Evolutionary conservation across 768 basidiomycete genomes (phyloP), one percentile per base, ranked within the genome.

Genomic region (Kwoniella bestiolae): DNA sequence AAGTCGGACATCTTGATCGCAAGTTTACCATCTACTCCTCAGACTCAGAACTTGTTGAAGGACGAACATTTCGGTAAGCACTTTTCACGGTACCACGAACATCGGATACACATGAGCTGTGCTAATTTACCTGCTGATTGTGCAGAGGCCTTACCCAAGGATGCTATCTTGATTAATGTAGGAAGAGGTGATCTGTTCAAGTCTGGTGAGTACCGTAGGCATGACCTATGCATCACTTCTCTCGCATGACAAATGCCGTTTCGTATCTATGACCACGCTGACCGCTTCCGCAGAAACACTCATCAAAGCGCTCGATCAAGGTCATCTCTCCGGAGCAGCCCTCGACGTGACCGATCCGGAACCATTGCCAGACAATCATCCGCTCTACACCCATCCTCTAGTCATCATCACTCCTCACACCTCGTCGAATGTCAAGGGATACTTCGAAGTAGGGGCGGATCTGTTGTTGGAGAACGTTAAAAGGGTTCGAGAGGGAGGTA

Each of bases 331-430:
- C 41, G 78, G 72, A 25, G 72, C 67, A 2, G 77, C 75, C 12
- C 63, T 81, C 8, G 80, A 81, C 71, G 83, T 83, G 1, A 82
- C 82, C 1, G 73, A 79, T 29, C 82, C 83, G 9, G 83, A 83
- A 66, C 83, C 83, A 0, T 74, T 83, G 5, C 76, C 82, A 0
- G 56, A 69, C 14, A 45, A 63, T 26, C 81, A 82, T 68, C 71
- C 76, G 2, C 69, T 83, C 14, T 82, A 65, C 67, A 69, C 78
- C 9, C 80, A 82, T 31, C 76, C 77, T 0, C 70, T 74, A 53
- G 74, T 72, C 5, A 80, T 81, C 44, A 70, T 83, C 61, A 83
- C 82, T 0, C 82, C 82, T 0, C 82, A 83, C 62, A 75, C 75
- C 23, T 69, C 71, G 1, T 81, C 81, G 4, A 70, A 75, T 28